These are phyloP conservation scores for Lanmaoa rubissima DNA, from an alignment of 768 basidiomycete species.

Conservation along the genomic window DNA sequence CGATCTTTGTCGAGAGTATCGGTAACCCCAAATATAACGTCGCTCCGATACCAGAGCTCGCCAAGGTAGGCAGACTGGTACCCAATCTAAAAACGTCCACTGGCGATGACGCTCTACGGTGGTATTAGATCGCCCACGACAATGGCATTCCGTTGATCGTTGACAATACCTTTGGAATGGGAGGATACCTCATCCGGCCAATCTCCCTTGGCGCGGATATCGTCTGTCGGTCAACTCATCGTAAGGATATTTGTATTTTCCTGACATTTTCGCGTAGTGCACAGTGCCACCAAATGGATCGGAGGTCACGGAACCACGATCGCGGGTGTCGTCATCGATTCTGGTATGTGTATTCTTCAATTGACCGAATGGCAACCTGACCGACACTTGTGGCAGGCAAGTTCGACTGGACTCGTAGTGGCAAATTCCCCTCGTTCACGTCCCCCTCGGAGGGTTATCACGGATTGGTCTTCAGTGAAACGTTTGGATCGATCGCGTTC, in stretches of 20 bases:
- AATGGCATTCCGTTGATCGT: conserved; percentile 62
- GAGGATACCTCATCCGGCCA: conserved; percentile 54
- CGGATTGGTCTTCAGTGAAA: conserved; percentile 48
- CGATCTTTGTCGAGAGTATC: conserved; percentile 58
- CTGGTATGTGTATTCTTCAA: conserved; percentile 36
- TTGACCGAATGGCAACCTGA: background rate
- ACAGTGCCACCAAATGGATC: conserved; percentile 68
- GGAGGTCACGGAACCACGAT: conserved; percentile 68
- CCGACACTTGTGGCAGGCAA: conserved; percentile 38
- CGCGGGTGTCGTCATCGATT: conserved; percentile 60
- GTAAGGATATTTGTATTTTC: background rate
- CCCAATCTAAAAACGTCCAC: background rate
- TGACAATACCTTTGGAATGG: conserved; percentile 64
- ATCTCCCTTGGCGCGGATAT: conserved; percentile 60
- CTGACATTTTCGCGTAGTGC: conserved; percentile 32
- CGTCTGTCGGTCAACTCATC: conserved; percentile 34
- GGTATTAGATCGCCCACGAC: conserved; percentile 53
- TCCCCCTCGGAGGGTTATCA: conserved; percentile 58
- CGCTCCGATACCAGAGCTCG: conserved; percentile 52
- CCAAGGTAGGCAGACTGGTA: conserved; percentile 39
- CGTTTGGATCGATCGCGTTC: conserved; percentile 51
- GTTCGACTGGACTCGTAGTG: conserved; percentile 54
- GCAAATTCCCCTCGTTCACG: conserved; percentile 56
- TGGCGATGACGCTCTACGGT: background rate
- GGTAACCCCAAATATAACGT: conserved; percentile 62